These are phyloP conservation scores for Telopea speciosissima DNA, from an alignment of 177 flowering plant species.

Conservation along the genomic window DNA sequence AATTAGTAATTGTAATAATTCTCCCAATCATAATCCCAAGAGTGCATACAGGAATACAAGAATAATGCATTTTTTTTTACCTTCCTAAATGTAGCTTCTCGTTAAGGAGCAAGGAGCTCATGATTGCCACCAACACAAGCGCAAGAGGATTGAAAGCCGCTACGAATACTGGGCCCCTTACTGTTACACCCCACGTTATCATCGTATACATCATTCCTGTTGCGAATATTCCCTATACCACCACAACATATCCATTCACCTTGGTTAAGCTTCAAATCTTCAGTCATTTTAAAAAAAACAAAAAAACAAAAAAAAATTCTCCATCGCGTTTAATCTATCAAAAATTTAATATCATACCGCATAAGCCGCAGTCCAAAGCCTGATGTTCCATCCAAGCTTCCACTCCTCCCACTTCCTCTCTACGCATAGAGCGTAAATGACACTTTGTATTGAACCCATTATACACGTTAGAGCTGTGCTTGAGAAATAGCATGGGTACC, in stretches of 20 bases:
- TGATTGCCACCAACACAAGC: slow-evolving; percentile 39
- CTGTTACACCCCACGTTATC: slow-evolving; percentile 28
- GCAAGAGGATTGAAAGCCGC: slow-evolving; percentile 45
- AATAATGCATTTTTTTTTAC: slow-evolving; percentile 7
- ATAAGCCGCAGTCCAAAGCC: slow-evolving; percentile 45
- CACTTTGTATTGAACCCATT: slow-evolving; percentile 33
- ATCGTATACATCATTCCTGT: slow-evolving; percentile 30
- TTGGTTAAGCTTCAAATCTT: too few relatives aligned
- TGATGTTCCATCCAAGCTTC: slow-evolving; percentile 48
- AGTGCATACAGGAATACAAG: too few relatives aligned
- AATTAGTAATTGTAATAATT: too few relatives aligned
- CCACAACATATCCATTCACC: neutral
- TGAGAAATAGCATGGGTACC: slow-evolving; percentile 42
- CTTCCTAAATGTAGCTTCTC: slow-evolving; percentile 47
- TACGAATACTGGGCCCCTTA: slow-evolving; percentile 44
- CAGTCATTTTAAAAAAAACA: too few relatives aligned
- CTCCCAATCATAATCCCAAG: too few relatives aligned
- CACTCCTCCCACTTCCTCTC: slow-evolving; percentile 41
- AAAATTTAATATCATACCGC: slow-evolving; percentile 26
- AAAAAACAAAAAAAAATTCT: too few relatives aligned
- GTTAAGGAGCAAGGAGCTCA: slow-evolving; percentile 29
- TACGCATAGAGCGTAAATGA: slow-evolving; percentile 26
- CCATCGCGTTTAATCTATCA: neutral
- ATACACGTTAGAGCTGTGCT: slow-evolving; percentile 38
- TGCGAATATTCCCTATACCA: slow-evolving; percentile 35